Evolutionary conservation across 345 rosid species (phyloP).

Genomic region (Boechera divaricarpa): DNA sequence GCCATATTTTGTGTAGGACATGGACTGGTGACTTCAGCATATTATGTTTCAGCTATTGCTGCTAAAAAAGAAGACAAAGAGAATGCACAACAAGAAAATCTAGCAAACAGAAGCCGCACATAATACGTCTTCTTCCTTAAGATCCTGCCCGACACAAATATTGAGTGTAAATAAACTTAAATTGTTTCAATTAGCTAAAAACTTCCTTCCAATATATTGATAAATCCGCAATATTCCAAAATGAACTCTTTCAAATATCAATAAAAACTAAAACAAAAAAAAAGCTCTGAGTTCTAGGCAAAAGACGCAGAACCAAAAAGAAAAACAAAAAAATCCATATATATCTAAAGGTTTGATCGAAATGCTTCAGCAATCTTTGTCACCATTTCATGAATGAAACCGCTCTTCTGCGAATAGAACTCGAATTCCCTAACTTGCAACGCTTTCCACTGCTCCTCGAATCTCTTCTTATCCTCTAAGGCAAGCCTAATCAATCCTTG

Average conservation of each 20-base stretch:
- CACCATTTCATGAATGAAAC: conserved; percentile 32
- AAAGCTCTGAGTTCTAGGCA: conserved; percentile 13
- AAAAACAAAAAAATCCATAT: not conserved
- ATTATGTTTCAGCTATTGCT: conserved; percentile 78
- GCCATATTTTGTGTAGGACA: conserved; percentile 77
- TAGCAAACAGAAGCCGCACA: conserved; percentile 17
- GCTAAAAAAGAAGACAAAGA: conserved; percentile 52
- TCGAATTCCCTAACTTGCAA: conserved; percentile 35
- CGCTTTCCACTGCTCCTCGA: conserved; percentile 41
- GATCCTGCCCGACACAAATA: not conserved
- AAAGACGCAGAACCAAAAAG: not conserved
- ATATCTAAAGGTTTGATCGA: conserved; percentile 17
- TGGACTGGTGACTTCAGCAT: conserved; percentile 68
- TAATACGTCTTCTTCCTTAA: conserved; percentile 14
- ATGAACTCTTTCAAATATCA: conserved; percentile 27
- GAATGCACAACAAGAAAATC: conserved; percentile 3
- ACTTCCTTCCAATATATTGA: conserved; percentile 17
- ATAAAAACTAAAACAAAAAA: not conserved
- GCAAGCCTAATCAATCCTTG: conserved; percentile 36
- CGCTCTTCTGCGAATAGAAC: conserved; percentile 30
- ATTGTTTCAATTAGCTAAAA: conserved; percentile 18
- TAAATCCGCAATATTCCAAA: conserved; percentile 37
- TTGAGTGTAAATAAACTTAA: not conserved
- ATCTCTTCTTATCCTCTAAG: conserved; percentile 35
- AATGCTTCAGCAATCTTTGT: conserved; percentile 36